Conservation (phyloP, 805 yeast species). For the Yarrowia alimentaria region DNA sequence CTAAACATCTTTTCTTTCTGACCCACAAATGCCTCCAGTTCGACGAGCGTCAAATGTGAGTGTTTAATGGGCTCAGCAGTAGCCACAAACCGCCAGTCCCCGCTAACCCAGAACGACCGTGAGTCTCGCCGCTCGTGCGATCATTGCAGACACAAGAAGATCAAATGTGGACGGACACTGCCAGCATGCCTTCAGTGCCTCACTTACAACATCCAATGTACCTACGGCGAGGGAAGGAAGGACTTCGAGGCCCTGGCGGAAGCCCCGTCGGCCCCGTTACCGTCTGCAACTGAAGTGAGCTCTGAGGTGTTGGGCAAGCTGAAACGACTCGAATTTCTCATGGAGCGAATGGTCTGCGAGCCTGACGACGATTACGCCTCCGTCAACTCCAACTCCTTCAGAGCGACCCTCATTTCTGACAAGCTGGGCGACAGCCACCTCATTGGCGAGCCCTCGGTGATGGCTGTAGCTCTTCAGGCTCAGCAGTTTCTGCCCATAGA, state of each 20-base stretch:
- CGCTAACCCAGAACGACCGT: constrained; percentile 20
- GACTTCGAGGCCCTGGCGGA: constrained; percentile 10
- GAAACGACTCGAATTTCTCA: constrained; percentile 17
- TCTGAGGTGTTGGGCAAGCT: background rate
- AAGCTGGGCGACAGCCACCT: constrained; percentile 6
- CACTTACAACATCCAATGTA: constrained; percentile 20
- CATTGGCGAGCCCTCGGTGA: constrained; percentile 15
- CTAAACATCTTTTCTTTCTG: too few relatives aligned
- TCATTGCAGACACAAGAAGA: constrained; percentile 19
- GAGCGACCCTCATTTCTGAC: constrained; percentile 6
- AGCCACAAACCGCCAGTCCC: too few relatives aligned
- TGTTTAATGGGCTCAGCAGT: too few relatives aligned
- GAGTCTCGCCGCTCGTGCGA: constrained; percentile 23
- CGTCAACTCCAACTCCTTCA: constrained; percentile 5
- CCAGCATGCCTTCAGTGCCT: constrained; percentile 13
- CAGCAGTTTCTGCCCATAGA: constrained; percentile 14
- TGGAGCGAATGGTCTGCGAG: constrained; percentile 16
- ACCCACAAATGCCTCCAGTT: too few relatives aligned
- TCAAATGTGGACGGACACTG: constrained; percentile 13
- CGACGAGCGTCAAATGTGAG: too few relatives aligned
- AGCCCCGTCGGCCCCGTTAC: background rate
- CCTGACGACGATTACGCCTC: constrained; percentile 13
- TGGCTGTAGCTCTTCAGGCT: constrained; percentile 6
- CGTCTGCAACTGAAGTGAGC: background rate
- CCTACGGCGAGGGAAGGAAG: constrained; percentile 10